phyloP scores from a whole-genome alignment of 805 yeast genomes.

The Yamadazyma akitaensis region DNA sequence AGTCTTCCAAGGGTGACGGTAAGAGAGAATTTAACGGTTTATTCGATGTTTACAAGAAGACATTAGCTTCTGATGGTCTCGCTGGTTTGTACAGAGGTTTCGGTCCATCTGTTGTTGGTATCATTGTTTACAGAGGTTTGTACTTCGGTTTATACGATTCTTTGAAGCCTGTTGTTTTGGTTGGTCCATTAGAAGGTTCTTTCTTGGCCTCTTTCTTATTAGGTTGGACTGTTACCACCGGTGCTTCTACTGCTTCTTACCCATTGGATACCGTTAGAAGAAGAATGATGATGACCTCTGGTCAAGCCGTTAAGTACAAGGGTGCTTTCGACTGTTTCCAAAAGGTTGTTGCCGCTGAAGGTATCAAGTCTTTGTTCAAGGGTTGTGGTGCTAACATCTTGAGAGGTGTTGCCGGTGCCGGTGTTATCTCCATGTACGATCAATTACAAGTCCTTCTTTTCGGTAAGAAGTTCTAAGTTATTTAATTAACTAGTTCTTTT shows the following conservation, averaged over 20 bases:
- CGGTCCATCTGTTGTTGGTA: conserved; percentile 98
- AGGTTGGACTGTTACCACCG: conserved; percentile 98
- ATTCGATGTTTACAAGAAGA: conserved; percentile 93
- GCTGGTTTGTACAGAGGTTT: conserved; percentile 99
- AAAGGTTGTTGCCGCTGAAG: conserved; percentile 93
- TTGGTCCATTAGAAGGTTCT: conserved; percentile 91
- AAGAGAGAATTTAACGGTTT: conserved; percentile 93
- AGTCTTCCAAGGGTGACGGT: conserved; percentile 81
- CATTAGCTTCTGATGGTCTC: conserved; percentile 92
- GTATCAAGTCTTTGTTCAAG: conserved; percentile 90
- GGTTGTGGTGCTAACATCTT: conserved; percentile 99
- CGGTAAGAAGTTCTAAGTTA: conserved; percentile 76
- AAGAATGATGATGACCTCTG: conserved; percentile 99
- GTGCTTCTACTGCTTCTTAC: conserved; percentile 98
- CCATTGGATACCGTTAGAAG: conserved; percentile 99
- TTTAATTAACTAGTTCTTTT: conserved; percentile 4
- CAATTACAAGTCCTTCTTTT: conserved; percentile 91
- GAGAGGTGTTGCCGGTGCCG: conserved; percentile 99
- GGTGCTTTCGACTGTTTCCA: conserved; percentile 93
- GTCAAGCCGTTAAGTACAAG: conserved; percentile 94
- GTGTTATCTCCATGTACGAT: conserved; percentile 97
- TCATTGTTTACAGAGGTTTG: conserved; percentile 97
- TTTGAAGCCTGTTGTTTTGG: conserved; percentile 89
- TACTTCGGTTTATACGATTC: conserved; percentile 98
- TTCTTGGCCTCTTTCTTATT: conserved; percentile 93